Conservation (phyloP, 2,329 filamentous ascomycete genomes). For the Celoporthe dispersa region DNA sequence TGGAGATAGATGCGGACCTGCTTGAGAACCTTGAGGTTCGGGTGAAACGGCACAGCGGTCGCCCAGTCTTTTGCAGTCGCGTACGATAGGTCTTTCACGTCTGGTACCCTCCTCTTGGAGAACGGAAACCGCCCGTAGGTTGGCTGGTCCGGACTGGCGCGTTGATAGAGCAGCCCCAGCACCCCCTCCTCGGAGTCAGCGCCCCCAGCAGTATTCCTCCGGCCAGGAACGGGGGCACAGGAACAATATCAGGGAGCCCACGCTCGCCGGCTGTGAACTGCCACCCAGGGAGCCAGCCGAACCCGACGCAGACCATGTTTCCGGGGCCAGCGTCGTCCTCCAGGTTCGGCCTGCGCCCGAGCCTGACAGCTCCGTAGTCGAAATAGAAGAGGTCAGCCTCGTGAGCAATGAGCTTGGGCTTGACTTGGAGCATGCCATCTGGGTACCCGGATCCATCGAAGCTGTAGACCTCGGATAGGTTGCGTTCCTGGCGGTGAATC, state of each 20-base stretch:
- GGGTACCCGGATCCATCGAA: neutral
- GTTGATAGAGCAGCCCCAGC: neutral
- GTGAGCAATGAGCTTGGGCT: conserved; percentile 7
- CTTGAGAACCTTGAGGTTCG: conserved; percentile 8
- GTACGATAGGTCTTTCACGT: neutral
- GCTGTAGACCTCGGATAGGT: neutral
- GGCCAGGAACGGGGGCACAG: neutral
- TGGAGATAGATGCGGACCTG: conserved; percentile 8
- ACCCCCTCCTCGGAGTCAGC: neutral
- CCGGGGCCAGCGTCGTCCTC: neutral
- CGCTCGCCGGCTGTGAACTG: conserved; percentile 1
- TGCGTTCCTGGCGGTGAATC: neutral
- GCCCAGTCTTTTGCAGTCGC: conserved; percentile 9
- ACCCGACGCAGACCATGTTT: neutral
- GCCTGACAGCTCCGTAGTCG: conserved; percentile 8
- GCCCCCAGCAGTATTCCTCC: too few relatives aligned
- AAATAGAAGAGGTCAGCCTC: conserved; percentile 5
- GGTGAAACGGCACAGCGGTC: neutral
- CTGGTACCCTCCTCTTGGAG: neutral
- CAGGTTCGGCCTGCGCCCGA: conserved; percentile 4
- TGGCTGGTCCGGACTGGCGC: neutral
- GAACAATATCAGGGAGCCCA: conserved; percentile 3
- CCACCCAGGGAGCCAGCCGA: conserved; percentile 12
- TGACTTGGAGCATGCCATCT: neutral
- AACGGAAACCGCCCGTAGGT: neutral